Base-by-base conservation (phyloP, 2,329 filamentous ascomycete genomes). In the Aspergillus luchuensis region DNA sequence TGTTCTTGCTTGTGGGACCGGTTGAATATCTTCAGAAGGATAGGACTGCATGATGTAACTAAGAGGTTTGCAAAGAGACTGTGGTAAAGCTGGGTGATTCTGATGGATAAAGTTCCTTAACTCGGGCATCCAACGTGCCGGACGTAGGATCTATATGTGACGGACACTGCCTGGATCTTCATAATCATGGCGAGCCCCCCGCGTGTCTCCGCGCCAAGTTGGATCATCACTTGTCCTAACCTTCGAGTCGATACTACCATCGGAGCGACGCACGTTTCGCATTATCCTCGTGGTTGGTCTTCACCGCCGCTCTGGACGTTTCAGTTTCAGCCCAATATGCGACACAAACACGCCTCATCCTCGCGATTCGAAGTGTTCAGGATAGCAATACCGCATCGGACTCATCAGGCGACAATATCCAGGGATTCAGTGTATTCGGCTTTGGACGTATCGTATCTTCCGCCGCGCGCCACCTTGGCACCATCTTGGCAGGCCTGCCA, bases 381-480 rank as follows among this genome's bases (percentile, higher is more conserved):
- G 45, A 50, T 33, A 21, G 39, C 41, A 48, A 48, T 54, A 41
- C 49, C 17, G 21, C 28, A 30, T 49, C n/a, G 19, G 41, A 50
- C 38, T 54, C 25, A 51, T 57, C 51, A 60, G 56, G 47, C 57
- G 57, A 57, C 58, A 45, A 36, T 52, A 13, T 49, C 25, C 30
- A 15, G 48, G 17, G 48, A 50, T 52, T 48, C 30, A 28, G 8
- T 51, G 55, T 48, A 39, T 47, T 39, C 36, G 30, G 56, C 28
- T 28, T 63, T 59, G 55, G 61, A 64, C 56, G 53, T 57, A 59
- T 64, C 62, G 57, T 54, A 62, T 57, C n/a, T 50, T 39, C 57
- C 50, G 41, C 53, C 23, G 43, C 39, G 33, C 38, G 30, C n/a
- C 19, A 36, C 25, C 62, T 64, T 64, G 62, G 62, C 62, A 47